A percentile compares a stretch with the other conserved stretches of the same genome.
Conservation (phyloP, 148 eudicot genomes). For the Cornus suecica region DNA sequence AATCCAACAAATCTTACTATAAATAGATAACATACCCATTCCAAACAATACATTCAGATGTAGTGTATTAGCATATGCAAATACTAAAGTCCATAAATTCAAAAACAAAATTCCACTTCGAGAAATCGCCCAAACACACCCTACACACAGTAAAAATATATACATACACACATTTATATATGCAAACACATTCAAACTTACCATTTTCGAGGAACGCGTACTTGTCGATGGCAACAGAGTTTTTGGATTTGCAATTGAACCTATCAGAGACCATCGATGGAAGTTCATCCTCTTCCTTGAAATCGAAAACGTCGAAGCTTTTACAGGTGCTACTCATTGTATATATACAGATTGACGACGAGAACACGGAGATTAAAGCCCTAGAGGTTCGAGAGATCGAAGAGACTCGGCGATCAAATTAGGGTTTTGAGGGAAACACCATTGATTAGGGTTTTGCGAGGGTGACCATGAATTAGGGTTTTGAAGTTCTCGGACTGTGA, state of each 20-base stretch:
- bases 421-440: not conserved
- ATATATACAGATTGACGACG: not conserved
- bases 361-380: not conserved
- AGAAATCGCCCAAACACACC: not conserved
- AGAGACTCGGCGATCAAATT: not conserved
- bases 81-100: not conserved
- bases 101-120: not conserved
- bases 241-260: conserved; percentile 14
- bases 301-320: conserved; percentile 43
- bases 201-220: conserved; percentile 32
- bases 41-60: not conserved
- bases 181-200: conserved; percentile 1
- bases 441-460: conserved; percentile 10
- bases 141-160: not conserved
- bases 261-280: conserved; percentile 12
- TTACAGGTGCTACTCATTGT: conserved; percentile 14
- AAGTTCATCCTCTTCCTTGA: conserved; percentile 43
- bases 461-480: conserved; percentile 10
- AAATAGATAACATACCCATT: not conserved
- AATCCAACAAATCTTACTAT: not conserved
- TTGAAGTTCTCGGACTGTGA: not conserved
- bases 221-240: conserved; percentile 35
- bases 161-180: not conserved
- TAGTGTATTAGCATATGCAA: not conserved
- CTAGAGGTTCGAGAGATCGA: not conserved